These are phyloP conservation scores for Mucor indicus DNA, from an alignment of 371 early-diverging fungal species.

Conservation along the genomic window DNA sequence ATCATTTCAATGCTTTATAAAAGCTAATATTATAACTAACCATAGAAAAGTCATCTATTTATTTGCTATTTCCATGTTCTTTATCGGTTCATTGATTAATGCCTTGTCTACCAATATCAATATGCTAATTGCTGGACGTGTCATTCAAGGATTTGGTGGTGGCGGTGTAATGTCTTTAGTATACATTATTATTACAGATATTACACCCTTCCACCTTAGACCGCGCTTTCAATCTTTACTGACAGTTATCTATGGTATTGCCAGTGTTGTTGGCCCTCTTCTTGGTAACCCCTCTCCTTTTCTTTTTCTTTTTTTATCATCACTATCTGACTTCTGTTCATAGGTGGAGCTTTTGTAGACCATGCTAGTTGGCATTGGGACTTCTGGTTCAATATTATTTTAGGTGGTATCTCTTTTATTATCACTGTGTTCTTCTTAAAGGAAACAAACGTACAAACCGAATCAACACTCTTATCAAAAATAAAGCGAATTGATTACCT, in stretches of 20 bases:
- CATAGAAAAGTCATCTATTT: conserved; percentile 49
- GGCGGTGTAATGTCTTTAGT: conserved; percentile 66
- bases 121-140: conserved; percentile 66
- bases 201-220: conserved; percentile 61
- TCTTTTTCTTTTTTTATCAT: background rate
- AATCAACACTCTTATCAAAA: conserved; percentile 42
- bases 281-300: conserved; percentile 17
- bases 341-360: conserved; percentile 72
- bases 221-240: conserved; percentile 62
- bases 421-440: conserved; percentile 51
- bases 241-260: conserved; percentile 66
- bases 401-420: conserved; percentile 56
- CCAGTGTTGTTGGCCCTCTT: conserved; percentile 69
- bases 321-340: background rate
- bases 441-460: conserved; percentile 30
- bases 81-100: conserved; percentile 52
- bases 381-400: conserved; percentile 71
- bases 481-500: conserved; percentile 64
- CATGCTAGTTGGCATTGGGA: conserved; percentile 70
- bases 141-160: conserved; percentile 72
- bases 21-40: too few relatives aligned
- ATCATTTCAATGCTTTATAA: background rate
- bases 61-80: conserved; percentile 48
- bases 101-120: conserved; percentile 51
- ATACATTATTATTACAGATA: conserved; percentile 79